phyloP scores from a whole-genome alignment of 179 eudicot species.

The Gypsophila paniculata region DNA sequence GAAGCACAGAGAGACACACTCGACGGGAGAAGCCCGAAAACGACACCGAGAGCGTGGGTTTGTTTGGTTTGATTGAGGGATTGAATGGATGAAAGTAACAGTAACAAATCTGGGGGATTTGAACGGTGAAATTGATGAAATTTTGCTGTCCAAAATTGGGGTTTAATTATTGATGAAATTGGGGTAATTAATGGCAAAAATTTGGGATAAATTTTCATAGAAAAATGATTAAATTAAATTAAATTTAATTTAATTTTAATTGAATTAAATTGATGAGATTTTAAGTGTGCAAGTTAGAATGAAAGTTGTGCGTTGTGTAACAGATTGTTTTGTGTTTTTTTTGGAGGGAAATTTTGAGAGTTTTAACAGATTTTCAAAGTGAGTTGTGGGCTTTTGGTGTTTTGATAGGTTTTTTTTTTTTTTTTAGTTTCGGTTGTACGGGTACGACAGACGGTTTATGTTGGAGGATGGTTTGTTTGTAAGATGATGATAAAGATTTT shows the following conservation, averaged over 20 bases:
- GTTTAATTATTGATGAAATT: constrained; percentile 15
- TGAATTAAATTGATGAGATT: not conserved
- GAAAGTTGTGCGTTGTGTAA: too few relatives aligned
- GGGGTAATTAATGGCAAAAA: constrained; percentile 16
- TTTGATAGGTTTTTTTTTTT: too few relatives aligned
- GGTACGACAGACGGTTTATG: too few relatives aligned
- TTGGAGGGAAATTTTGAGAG: constrained; percentile 1
- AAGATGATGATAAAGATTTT: too few relatives aligned
- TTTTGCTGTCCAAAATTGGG: constrained; percentile 18
- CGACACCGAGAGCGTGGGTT: constrained; percentile 45
- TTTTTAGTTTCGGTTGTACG: too few relatives aligned
- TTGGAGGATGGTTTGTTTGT: too few relatives aligned
- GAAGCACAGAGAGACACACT: constrained; percentile 50
- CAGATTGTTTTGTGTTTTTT: not conserved
- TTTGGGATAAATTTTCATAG: constrained; percentile 36
- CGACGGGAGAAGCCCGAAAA: constrained; percentile 39
- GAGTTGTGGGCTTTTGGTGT: too few relatives aligned
- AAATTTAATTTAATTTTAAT: too few relatives aligned
- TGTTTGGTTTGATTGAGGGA: constrained; percentile 50
- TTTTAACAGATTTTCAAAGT: not conserved
- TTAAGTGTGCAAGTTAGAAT: too few relatives aligned
- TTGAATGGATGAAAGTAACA: constrained; percentile 32
- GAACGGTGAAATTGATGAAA: constrained; percentile 13
- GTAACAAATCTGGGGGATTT: constrained; percentile 31
- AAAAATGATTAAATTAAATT: not conserved